phyloP scores from a whole-genome alignment of 2,329 filamentous ascomycete genomes.

The Didymella exigua region DNA sequence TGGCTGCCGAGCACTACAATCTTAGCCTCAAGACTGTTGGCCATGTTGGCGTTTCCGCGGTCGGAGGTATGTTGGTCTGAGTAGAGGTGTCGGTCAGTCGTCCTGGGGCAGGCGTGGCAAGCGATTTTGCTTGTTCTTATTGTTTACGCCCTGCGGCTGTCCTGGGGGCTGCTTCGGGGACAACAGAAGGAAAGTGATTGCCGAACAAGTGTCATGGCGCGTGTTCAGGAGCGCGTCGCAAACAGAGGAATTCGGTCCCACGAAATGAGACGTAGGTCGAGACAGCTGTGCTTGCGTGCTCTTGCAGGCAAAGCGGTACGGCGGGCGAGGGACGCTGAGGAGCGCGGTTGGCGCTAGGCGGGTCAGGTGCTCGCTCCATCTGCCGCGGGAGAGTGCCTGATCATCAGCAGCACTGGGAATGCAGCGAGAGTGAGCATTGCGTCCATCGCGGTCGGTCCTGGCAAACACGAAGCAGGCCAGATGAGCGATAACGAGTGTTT shows the following conservation, averaged over 20 bases:
- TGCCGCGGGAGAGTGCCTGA: slow-evolving; percentile 20
- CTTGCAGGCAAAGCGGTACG: slow-evolving; percentile 1
- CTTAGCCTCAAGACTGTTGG: slow-evolving; percentile 74
- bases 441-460: slow-evolving; percentile 20
- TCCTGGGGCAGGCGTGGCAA: background rate
- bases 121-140: slow-evolving; percentile 1
- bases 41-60: slow-evolving; percentile 24
- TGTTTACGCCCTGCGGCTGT: slow-evolving; percentile 11
- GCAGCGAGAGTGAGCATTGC: slow-evolving; percentile 12
- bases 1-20: slow-evolving; percentile 81
- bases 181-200: slow-evolving; percentile 27
- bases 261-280: slow-evolving; percentile 15
- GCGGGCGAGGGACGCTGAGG: slow-evolving; percentile 25
- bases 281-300: slow-evolving; percentile 2
- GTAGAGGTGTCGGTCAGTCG: background rate
- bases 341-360: slow-evolving; percentile 33
- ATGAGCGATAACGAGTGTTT: slow-evolving; percentile 14
- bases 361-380: slow-evolving; percentile 35
- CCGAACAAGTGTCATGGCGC: slow-evolving; percentile 41
- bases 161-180: slow-evolving; percentile 16
- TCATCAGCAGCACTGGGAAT: slow-evolving; percentile 16
- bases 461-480: slow-evolving; percentile 4
- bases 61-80: background rate
- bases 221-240: slow-evolving; percentile 20
- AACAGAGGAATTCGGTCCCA: slow-evolving; percentile 19